Evolutionary conservation across 192 early-diverging fungal genomes (phyloP).

Genomic region (Rhizoclosmatium globosum): DNA sequence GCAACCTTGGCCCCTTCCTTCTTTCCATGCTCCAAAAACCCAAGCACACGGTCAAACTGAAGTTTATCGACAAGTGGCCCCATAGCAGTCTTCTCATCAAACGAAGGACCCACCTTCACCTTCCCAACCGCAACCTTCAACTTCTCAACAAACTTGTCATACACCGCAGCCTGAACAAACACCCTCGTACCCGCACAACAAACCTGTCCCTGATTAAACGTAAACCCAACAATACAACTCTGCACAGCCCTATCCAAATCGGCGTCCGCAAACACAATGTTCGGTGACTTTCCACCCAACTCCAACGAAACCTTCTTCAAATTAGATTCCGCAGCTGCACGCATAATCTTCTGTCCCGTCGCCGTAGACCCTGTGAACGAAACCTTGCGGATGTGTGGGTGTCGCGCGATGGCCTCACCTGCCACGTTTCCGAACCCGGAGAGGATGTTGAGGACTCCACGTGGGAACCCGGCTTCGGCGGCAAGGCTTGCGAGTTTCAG

Average conservation of each 20-base stretch:
- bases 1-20: neutral
- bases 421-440: constrained; percentile 46
- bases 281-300: constrained; percentile 61
- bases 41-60: constrained; percentile 69
- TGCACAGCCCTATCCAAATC: constrained; percentile 51
- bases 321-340: constrained; percentile 44
- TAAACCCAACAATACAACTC: constrained; percentile 45
- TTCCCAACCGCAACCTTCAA: constrained; percentile 57
- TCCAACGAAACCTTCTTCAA: constrained; percentile 61
- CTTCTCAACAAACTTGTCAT: constrained; percentile 44
- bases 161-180: constrained; percentile 36
- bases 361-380: constrained; percentile 52
- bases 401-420: constrained; percentile 50
- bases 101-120: constrained; percentile 74
- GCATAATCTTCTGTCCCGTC: constrained; percentile 39
- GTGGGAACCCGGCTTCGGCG: constrained; percentile 46
- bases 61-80: constrained; percentile 80
- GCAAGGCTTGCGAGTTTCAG: constrained; percentile 47
- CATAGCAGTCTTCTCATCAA: constrained; percentile 71
- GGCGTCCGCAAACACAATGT: constrained; percentile 54
- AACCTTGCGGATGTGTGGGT: constrained; percentile 47
- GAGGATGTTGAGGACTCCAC: constrained; percentile 57
- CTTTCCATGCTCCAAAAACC: constrained; percentile 74
- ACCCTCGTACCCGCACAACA: constrained; percentile 52
- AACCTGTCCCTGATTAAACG: constrained; percentile 42